phyloP scores from a whole-genome alignment of 306 rosid genomes.

The Begonia peltatifolia region DNA sequence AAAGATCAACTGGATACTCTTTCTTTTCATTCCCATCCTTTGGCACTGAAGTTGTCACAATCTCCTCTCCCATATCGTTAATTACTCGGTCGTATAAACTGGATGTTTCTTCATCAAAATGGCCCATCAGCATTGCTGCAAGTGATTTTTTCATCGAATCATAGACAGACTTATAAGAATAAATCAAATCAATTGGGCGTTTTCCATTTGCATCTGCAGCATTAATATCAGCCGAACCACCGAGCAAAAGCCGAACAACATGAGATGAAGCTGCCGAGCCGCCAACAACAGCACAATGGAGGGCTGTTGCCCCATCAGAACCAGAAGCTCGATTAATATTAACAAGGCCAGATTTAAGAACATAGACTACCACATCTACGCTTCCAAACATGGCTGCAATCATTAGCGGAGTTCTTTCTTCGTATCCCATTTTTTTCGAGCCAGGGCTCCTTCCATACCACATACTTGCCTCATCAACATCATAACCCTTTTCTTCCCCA shows the following conservation, averaged over 20 bases:
- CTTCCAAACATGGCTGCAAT: conserved; percentile 80
- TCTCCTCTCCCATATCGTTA: conserved; percentile 19
- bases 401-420: conserved; percentile 77
- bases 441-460: conserved; percentile 78
- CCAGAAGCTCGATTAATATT: conserved; percentile 54
- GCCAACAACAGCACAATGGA: conserved; percentile 73
- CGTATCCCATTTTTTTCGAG: conserved; percentile 43
- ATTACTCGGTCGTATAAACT: conserved; percentile 15
- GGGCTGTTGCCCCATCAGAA: conserved; percentile 60
- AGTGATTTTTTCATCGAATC: conserved; percentile 29
- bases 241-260: conserved; percentile 53
- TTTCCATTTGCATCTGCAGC: conserved; percentile 48
- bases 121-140: conserved; percentile 32
- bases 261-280: conserved; percentile 40
- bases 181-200: conserved; percentile 33
- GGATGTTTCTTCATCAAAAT: conserved; percentile 13
- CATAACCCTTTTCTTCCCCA: conserved; percentile 37
- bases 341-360: conserved; percentile 31
- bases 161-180: conserved; percentile 13
- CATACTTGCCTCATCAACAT: conserved; percentile 38
- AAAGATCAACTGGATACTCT: conserved; percentile 60
- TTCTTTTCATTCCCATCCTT: conserved; percentile 47
- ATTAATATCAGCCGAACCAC: conserved; percentile 42
- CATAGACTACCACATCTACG: conserved; percentile 37
- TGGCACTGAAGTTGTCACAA: conserved; percentile 13